Percentiles rank a stretch among this genome's conserved stretches.
phyloP scores from a whole-genome alignment of 768 basidiomycete genomes.

The Chalciporus sphaerocephalus region DNA sequence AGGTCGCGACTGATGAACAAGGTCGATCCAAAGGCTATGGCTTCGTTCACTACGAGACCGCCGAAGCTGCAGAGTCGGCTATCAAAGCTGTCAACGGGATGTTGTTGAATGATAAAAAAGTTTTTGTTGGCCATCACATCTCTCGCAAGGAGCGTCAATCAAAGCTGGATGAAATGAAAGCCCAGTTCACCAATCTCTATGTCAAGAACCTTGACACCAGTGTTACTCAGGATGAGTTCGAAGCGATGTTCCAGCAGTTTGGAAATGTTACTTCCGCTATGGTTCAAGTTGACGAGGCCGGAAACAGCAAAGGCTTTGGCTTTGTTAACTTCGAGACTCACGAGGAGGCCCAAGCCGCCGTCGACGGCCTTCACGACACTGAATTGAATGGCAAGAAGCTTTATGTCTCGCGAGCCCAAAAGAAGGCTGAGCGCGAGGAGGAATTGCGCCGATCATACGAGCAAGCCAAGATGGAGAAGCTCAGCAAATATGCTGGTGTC shows the following conservation, averaged over 20 bases:
- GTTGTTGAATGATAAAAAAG: slow-evolving; percentile 99
- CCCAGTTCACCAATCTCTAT: slow-evolving; percentile 97
- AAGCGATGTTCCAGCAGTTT: slow-evolving; percentile 68
- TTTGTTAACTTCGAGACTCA: slow-evolving; percentile 96
- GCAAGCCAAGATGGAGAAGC: slow-evolving; percentile 92
- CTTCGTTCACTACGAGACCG: slow-evolving; percentile 98
- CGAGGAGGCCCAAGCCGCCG: slow-evolving; percentile 87
- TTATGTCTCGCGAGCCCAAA: slow-evolving; percentile 95
- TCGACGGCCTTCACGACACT: slow-evolving; percentile 82
- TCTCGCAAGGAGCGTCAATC: slow-evolving; percentile 98
- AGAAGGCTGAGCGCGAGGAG: slow-evolving; percentile 97
- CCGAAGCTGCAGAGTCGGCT: slow-evolving; percentile 90
- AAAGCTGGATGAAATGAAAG: slow-evolving; percentile 96
- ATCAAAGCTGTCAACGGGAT: slow-evolving; percentile 99
- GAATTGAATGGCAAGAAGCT: slow-evolving; percentile 86
- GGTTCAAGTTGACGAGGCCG: slow-evolving; percentile 77
- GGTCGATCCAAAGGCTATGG: slow-evolving; percentile 97
- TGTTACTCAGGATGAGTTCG: slow-evolving; percentile 81
- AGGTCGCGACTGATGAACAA: slow-evolving; percentile 94
- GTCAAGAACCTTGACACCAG: slow-evolving; percentile 94
- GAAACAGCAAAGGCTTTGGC: slow-evolving; percentile 95
- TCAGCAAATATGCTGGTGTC: slow-evolving; percentile 97
- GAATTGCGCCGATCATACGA: slow-evolving; percentile 92
- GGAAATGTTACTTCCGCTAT: slow-evolving; percentile 89
- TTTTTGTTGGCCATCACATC: slow-evolving; percentile 96